A percentile compares a stretch with the other conserved stretches of the same genome.
These are phyloP conservation scores for Wakefieldia striispora DNA, from an alignment of 768 basidiomycete species.

Conservation along the genomic window DNA sequence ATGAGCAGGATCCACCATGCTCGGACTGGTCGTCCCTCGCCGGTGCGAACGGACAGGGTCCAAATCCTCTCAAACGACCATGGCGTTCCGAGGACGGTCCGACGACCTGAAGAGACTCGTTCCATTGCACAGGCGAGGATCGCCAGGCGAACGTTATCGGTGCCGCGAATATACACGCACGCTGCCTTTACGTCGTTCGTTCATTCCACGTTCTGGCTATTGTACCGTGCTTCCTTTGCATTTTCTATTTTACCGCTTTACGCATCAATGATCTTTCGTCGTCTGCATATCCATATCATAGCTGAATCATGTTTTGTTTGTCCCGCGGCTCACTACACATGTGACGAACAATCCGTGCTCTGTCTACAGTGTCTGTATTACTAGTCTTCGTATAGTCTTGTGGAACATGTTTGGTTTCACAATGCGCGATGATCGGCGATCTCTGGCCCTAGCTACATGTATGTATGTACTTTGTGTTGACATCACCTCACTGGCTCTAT, in stretches of 20 bases:
- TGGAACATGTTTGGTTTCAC: no score
- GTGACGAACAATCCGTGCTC: no score
- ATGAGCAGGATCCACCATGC: constrained; percentile 16
- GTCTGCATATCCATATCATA: no score
- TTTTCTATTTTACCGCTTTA: background rate
- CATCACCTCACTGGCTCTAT: no score
- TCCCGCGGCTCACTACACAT: no score
- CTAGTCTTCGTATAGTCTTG: no score
- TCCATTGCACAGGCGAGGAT: background rate
- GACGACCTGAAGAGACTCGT: constrained; percentile 7
- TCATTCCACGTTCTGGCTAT: background rate
- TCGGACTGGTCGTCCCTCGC: constrained; percentile 30
- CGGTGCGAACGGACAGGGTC: constrained; percentile 22
- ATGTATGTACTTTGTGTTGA: no score
- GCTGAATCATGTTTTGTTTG: no score
- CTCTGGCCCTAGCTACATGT: no score
- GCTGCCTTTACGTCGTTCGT: background rate
- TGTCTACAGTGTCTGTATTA: no score
- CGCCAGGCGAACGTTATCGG: background rate
- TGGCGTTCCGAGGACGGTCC: constrained; percentile 26
- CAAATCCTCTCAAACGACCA: constrained; percentile 25
- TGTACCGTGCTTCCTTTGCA: background rate
- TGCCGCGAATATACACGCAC: constrained; percentile 1
- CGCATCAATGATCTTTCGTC: background rate
- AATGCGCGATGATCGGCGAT: no score